Percentiles rank a stretch among this genome's conserved stretches.
Evolutionary conservation across 2,329 filamentous ascomycete genomes (phyloP).

Genomic region (Gnomoniopsis smithogilvyi): DNA sequence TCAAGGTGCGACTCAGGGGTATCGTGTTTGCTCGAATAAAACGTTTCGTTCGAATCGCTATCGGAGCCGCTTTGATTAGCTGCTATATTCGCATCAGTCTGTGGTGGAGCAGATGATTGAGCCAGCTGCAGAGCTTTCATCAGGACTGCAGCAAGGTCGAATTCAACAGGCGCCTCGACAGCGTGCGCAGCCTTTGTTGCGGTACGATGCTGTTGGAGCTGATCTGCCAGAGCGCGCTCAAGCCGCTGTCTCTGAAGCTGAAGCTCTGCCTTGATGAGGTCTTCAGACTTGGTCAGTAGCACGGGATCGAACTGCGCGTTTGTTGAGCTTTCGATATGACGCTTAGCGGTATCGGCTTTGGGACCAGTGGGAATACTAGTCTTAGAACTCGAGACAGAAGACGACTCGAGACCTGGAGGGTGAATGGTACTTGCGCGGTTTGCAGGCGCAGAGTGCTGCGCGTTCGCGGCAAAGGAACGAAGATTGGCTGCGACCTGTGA

Average conservation of each 20-base stretch:
- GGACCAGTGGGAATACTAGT: constrained; percentile 13
- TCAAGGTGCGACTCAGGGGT: constrained; percentile 59
- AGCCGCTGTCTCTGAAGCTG: constrained; percentile 76
- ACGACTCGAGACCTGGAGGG: constrained; percentile 20
- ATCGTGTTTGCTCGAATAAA: constrained; percentile 92
- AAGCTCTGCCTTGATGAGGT: constrained; percentile 77
- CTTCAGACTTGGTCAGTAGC: constrained; percentile 80
- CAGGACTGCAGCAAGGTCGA: constrained; percentile 72
- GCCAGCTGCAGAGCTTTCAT: constrained; percentile 68
- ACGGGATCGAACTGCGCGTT: constrained; percentile 76
- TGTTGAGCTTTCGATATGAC: constrained; percentile 38
- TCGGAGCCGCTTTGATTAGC: constrained; percentile 55
- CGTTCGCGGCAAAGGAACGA: constrained; percentile 34
- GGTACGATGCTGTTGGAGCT: constrained; percentile 62
- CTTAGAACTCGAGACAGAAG: constrained; percentile 1
- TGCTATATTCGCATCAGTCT: constrained; percentile 52
- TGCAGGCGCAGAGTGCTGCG: constrained; percentile 29
- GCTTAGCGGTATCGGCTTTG: constrained; percentile 31
- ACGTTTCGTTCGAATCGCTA: constrained; percentile 86
- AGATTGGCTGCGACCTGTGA: constrained; percentile 26
- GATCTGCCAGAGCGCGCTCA: constrained; percentile 73
- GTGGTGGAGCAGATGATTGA: constrained; percentile 59
- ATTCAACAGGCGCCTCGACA: constrained; percentile 55
- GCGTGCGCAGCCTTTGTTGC: constrained; percentile 40
- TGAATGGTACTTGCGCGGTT: constrained; percentile 9